Base-by-base conservation (phyloP, 2,329 filamentous ascomycete species). In the Penicillium freii region DNA sequence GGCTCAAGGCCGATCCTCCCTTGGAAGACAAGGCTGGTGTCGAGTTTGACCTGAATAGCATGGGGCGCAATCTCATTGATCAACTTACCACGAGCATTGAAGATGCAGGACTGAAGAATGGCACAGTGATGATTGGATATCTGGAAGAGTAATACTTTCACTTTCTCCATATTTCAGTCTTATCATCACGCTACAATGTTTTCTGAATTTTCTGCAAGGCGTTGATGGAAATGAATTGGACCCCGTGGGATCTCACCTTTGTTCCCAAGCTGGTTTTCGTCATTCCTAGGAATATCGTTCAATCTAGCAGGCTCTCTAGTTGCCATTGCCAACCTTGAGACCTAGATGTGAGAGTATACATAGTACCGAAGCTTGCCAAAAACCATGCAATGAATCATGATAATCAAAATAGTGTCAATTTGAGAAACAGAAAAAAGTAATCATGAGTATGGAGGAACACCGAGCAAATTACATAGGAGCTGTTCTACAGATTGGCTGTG, bases 41-140 rank as follows among this genome's bases (percentile, higher is more conserved):
- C 13, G 83, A 85, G 60, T 99, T 99, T 75, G 93, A 97, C 73
- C 82, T 99, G 63, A 92, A 94, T 73, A 85, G 85, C 61, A 89
- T 96, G 85, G 91, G 92, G 47, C 88, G 88, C 70, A 94, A 99
- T 68, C 77, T 99, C 58, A 88, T 97, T 42, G 87, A 89, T 19
- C 77, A 81, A 54, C 79, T 97, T 48, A 87, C 92, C 47, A 78
- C 82, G 62, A 90, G 86, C 0, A 89, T 99, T 59, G 85, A 85
- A 64, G 88, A 91, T 69, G 91, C 89, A 0, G 91, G 92, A 0
- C 75, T 99, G 66, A 96, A 94, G 80, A 93, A 95, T 70, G 92
- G 89, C 4, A 96, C 92, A 0, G 88, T 99, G 8, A 97, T 97
- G 91, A 88, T 99, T 65, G 94, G 97, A 74, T 95, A 92, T 69